Percentiles rank a stretch among this genome's conserved stretches.
phyloP scores from a whole-genome alignment of 495 filamentous ascomycete species.

The Pyrenula massariospora region DNA sequence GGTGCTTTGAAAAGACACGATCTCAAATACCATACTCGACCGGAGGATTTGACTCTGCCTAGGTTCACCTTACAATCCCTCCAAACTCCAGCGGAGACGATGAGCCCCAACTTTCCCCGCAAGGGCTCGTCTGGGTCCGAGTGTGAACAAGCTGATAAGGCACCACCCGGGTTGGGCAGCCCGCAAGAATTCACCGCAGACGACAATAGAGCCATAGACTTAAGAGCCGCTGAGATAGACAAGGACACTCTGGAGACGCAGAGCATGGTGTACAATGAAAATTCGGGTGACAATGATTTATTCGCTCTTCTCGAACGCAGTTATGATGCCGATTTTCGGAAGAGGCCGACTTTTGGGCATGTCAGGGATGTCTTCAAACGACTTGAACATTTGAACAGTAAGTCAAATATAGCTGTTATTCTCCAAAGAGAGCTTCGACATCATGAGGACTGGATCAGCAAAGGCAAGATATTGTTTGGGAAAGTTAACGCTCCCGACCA shows the following conservation, averaged over 20 bases:
- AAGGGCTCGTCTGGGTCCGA: too few relatives aligned
- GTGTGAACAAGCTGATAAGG: too few relatives aligned
- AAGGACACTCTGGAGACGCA: constrained; percentile 77
- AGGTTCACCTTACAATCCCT: too few relatives aligned
- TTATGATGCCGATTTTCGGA: constrained; percentile 57
- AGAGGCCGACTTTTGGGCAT: constrained; percentile 82
- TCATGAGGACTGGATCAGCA: constrained; percentile 98
- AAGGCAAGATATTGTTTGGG: constrained; percentile 95
- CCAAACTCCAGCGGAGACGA: too few relatives aligned
- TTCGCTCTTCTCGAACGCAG: constrained; percentile 66
- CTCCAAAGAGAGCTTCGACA: constrained; percentile 90
- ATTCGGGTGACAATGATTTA: constrained; percentile 84
- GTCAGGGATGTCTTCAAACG: constrained; percentile 81
- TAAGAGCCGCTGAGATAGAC: constrained; percentile 64
- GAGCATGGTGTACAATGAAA: constrained; percentile 87
- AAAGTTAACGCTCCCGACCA: constrained; percentile 96
- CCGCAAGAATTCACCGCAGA: too few relatives aligned
- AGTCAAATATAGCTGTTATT: constrained; percentile 81
- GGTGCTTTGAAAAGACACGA: too few relatives aligned
- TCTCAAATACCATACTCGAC: too few relatives aligned
- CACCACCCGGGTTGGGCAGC: too few relatives aligned
- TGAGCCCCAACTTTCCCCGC: too few relatives aligned
- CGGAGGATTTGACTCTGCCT: too few relatives aligned
- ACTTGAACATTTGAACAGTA: constrained; percentile 77
- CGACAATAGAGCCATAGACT: too few relatives aligned